A percentile compares a stretch with the other conserved stretches of the same genome.
Conservation (phyloP, 305 asterid genomes). For the Solanum hybrid region DNA sequence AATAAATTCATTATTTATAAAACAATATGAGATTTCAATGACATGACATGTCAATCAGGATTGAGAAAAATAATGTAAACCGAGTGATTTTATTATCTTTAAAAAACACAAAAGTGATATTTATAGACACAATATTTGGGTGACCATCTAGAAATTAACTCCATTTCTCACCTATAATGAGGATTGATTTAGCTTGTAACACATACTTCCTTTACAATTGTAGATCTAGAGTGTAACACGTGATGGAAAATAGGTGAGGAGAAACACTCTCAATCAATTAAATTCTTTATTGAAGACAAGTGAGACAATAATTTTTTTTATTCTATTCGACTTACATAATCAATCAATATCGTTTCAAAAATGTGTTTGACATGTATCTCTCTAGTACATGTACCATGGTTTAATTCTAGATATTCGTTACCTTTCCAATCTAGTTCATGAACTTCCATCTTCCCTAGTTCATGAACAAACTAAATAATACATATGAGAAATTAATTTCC, state of each 20-base stretch:
- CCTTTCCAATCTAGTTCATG: background rate
- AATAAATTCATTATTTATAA: background rate
- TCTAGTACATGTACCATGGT: background rate
- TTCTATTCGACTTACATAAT: background rate
- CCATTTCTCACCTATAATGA: background rate
- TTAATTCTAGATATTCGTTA: background rate
- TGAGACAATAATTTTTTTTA: background rate
- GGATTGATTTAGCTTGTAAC: background rate
- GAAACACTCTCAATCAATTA: background rate
- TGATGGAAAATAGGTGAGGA: background rate
- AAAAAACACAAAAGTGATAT: accelerated
- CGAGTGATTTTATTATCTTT: background rate
- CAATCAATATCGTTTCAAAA: background rate
- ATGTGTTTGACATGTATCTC: background rate
- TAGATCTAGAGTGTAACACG: background rate
- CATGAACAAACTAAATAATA: background rate
- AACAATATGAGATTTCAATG: background rate
- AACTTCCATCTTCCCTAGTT: background rate
- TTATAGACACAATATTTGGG: background rate
- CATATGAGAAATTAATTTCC: background rate
- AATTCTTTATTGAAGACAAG: background rate
- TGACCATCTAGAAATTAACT: background rate
- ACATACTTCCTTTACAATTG: background rate
- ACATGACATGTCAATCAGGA: background rate
- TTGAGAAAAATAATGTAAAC: background rate